Conservation (phyloP, 148 eudicot genomes). For the Suaeda aralocaspica region DNA sequence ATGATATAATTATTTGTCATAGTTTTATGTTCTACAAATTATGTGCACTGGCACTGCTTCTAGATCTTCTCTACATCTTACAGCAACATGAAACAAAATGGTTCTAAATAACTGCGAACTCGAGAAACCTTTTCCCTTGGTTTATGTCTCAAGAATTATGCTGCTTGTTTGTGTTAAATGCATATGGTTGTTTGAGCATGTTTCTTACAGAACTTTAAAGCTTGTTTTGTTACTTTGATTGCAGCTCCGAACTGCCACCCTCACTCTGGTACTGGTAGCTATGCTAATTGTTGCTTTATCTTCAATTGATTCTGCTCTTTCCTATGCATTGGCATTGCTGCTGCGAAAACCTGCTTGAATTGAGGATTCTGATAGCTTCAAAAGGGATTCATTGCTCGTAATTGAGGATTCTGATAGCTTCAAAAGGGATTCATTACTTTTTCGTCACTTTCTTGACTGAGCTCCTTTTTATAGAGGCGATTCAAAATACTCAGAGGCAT, state of each 20-base stretch:
- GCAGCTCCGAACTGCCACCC: conserved; percentile 77
- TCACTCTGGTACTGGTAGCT: conserved; percentile 73
- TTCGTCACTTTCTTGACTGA: neutral
- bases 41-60: no score
- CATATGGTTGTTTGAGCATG: no score
- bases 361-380: neutral
- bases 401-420: neutral
- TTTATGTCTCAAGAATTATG: neutral
- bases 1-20: no score
- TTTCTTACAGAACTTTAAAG: no score
- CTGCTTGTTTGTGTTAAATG: no score
- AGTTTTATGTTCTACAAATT: no score
- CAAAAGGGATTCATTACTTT: neutral
- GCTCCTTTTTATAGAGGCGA: neutral
- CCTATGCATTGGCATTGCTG: conserved; percentile 46
- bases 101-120: no score
- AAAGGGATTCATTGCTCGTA: neutral
- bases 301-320: conserved; percentile 66
- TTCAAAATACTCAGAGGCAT: neutral
- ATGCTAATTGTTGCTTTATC: conserved; percentile 70
- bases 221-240: conserved; percentile 9
- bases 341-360: conserved; percentile 39
- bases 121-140: neutral
- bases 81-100: no score
- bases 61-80: no score